Percentiles rank a stretch among this genome's conserved stretches.
These are phyloP conservation scores for Stereocaulon alpinum DNA, from an alignment of 495 filamentous ascomycete genomes.

Conservation along the genomic window DNA sequence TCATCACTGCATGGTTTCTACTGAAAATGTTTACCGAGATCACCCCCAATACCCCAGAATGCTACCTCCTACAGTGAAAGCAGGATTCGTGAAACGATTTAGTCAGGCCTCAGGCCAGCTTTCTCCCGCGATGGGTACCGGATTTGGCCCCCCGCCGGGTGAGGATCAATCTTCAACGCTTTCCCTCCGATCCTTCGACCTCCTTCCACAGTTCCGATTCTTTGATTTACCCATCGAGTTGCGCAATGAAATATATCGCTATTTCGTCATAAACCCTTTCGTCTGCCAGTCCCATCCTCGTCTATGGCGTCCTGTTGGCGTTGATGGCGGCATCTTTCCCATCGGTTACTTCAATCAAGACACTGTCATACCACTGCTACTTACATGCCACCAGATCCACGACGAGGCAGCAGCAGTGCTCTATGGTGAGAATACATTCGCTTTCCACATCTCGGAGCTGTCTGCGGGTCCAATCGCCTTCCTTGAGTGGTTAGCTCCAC, in stretches of 20 bases:
- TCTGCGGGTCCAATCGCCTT: conserved; percentile 1
- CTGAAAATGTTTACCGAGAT: too few species aligned
- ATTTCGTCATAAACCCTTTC: not conserved
- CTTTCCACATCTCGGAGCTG: conserved; percentile 27
- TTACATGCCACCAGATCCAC: conserved; percentile 30
- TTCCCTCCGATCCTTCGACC: not conserved
- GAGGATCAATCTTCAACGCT: not conserved
- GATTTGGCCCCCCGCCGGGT: not conserved
- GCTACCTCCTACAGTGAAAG: too few species aligned
- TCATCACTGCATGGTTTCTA: too few species aligned
- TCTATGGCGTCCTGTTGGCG: conserved; percentile 7
- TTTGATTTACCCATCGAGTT: not conserved
- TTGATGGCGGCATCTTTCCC: not conserved
- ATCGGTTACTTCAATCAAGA: conserved; percentile 5
- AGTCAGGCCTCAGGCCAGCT: too few species aligned
- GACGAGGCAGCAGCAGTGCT: conserved; percentile 35
- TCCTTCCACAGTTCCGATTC: not conserved
- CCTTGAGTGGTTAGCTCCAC: not conserved
- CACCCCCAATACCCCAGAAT: too few species aligned
- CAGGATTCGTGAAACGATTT: too few species aligned
- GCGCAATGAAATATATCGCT: conserved; percentile 3
- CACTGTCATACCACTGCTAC: conserved; percentile 27
- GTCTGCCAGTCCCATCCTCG: conserved; percentile 4
- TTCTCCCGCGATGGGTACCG: not conserved
- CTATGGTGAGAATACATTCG: conserved; percentile 40